Conservation (phyloP, 176 grass and related monocot species). For the Carex kokanica region DNA sequence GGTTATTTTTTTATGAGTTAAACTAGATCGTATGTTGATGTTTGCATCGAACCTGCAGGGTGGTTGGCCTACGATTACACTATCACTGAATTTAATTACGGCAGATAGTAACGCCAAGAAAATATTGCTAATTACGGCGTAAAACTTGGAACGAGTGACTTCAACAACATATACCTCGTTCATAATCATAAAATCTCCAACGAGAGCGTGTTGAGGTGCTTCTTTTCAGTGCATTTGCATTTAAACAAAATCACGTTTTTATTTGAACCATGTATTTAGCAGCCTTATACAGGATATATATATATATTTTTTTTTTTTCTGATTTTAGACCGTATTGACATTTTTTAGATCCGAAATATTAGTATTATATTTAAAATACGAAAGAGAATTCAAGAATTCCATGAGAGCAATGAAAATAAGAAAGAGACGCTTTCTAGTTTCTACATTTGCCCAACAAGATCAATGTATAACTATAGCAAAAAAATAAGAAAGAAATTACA, state of each 20-base stretch:
- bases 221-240: background rate
- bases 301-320: too few relatives aligned
- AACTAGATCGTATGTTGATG: background rate
- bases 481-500: background rate
- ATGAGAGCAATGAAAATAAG: background rate
- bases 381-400: too few relatives aligned
- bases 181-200: background rate
- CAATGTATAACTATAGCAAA: background rate
- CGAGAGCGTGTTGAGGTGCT: background rate
- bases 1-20: background rate
- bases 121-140: background rate
- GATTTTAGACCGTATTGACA: too few relatives aligned
- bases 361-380: too few relatives aligned
- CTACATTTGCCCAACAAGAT: background rate
- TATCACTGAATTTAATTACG: background rate
- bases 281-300: too few relatives aligned
- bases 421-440: background rate
- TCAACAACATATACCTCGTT: background rate
- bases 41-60: background rate
- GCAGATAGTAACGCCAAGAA: background rate
- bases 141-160: background rate
- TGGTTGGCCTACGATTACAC: background rate
- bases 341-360: too few relatives aligned
- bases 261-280: too few relatives aligned
- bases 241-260: background rate